These are phyloP conservation scores for Keqinozyma sinolaborantium DNA, from an alignment of 1,139 yeast species.

Conservation along the genomic window DNA sequence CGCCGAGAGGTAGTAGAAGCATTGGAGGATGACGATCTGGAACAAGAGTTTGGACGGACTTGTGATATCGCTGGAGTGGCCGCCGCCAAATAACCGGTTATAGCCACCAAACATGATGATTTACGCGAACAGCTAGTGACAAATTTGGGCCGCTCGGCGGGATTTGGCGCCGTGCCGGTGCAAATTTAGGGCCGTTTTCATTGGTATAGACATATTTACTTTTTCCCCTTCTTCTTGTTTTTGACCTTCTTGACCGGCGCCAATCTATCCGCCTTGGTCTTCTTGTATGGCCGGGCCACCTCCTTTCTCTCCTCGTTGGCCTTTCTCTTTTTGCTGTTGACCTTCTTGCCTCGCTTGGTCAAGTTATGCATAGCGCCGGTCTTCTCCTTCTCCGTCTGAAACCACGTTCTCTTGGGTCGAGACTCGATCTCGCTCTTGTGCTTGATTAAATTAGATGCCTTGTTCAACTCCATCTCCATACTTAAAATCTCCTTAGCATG, in stretches of 20 bases:
- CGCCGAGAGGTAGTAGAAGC: constrained; percentile 66
- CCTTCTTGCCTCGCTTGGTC: constrained; percentile 41
- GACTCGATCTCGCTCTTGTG: constrained; percentile 80
- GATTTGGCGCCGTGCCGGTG: too few species aligned
- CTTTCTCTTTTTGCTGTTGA: constrained; percentile 59
- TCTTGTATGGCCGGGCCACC: constrained; percentile 57
- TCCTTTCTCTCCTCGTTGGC: constrained; percentile 48
- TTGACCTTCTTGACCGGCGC: constrained; percentile 16
- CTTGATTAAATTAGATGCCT: constrained; percentile 79
- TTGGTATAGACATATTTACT: constrained; percentile 2
- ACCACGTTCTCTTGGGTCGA: constrained; percentile 97
- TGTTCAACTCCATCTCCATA: constrained; percentile 88
- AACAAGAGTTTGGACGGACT: constrained; percentile 38
- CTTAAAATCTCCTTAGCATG: constrained; percentile 78
- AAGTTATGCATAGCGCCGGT: constrained; percentile 47
- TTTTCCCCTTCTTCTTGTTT: constrained; percentile 8
- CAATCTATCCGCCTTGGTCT: constrained; percentile 64
- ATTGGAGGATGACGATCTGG: constrained; percentile 63
- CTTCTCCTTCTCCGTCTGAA: constrained; percentile 74
- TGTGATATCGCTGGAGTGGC: constrained; percentile 25
- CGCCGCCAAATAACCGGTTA: constrained; percentile 21
- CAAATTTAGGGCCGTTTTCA: too few species aligned
- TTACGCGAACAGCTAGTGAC: too few species aligned
- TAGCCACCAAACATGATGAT: constrained; percentile 16
- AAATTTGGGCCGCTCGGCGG: too few species aligned